Evolutionary conservation across 73 alveolate species (phyloP).

Genomic region (Tetrahymena borealis): DNA sequence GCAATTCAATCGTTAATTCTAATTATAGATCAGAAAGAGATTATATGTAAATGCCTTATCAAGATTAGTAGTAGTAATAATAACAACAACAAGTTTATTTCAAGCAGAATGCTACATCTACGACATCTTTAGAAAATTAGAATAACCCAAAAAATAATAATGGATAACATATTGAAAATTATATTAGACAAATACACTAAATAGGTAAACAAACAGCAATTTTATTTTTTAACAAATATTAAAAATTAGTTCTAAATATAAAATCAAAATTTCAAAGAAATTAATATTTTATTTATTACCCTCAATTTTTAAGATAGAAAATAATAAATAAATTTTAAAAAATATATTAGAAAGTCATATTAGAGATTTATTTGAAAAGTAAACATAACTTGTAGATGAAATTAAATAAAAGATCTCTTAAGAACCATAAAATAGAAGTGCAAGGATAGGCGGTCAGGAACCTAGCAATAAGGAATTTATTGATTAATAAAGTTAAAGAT

Average conservation of each 20-base stretch:
- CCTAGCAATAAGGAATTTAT: background rate
- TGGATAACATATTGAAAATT: background rate
- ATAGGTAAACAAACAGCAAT: background rate
- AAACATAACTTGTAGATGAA: background rate
- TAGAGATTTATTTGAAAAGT: background rate
- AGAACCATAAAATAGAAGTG: background rate
- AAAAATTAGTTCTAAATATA: too few relatives aligned
- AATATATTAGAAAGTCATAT: background rate
- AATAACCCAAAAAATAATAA: background rate
- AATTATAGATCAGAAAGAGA: background rate
- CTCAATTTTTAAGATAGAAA: background rate
- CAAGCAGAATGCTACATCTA: background rate
- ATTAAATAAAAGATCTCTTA: background rate
- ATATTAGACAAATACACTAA: background rate
- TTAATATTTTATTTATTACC: background rate
- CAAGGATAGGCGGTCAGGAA: background rate
- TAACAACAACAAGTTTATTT: background rate
- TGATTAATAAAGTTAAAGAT: background rate
- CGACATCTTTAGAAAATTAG: background rate
- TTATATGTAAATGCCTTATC: too few relatives aligned
- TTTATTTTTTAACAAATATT: background rate
- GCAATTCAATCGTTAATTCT: too few relatives aligned
- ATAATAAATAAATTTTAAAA: background rate
- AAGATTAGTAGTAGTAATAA: background rate
- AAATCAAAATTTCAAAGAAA: too few relatives aligned